A percentile compares a stretch with the other conserved stretches of the same genome.
Evolutionary conservation across 371 early-diverging fungal species (phyloP).

Genomic region (Blastocladiella emersonii): DNA sequence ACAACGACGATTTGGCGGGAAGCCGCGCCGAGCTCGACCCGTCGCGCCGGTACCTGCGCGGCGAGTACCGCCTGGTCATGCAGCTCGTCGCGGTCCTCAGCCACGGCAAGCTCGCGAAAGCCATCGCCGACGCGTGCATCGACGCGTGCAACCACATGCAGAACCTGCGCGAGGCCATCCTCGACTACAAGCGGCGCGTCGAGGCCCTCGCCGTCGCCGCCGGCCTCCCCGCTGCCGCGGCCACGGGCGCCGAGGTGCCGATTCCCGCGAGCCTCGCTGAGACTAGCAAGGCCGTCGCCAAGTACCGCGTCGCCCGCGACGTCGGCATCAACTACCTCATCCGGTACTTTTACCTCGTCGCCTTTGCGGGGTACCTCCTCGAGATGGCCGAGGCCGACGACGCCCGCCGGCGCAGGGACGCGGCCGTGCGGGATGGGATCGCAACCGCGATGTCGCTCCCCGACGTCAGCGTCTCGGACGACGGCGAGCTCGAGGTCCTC

Average conservation of each 20-base stretch:
- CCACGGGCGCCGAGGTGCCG: no score
- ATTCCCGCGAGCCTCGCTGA: slow-evolving; percentile 12
- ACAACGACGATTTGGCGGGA: background rate
- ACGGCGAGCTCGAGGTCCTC: slow-evolving; percentile 8
- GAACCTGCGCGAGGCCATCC: slow-evolving; percentile 52
- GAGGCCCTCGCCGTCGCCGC: background rate
- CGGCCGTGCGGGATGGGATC: background rate
- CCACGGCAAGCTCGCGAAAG: slow-evolving; percentile 51
- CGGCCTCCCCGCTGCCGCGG: background rate
- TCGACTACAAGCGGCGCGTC: slow-evolving; percentile 43
- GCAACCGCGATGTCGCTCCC: no score
- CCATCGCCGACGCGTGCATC: slow-evolving; percentile 51
- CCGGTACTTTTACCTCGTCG: slow-evolving; percentile 55
- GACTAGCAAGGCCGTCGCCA: slow-evolving; percentile 19
- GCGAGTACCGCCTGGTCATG: slow-evolving; percentile 50
- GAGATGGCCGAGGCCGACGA: slow-evolving; percentile 29
- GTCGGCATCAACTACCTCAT: slow-evolving; percentile 46
- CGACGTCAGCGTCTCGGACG: slow-evolving; percentile 4
- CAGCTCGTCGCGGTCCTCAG: slow-evolving; percentile 50
- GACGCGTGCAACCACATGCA: slow-evolving; percentile 63
- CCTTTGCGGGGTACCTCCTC: slow-evolving; percentile 54
- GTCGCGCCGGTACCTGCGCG: slow-evolving; percentile 27
- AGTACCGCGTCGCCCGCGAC: slow-evolving; percentile 27
- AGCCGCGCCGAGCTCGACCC: background rate
- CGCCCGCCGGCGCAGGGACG: slow-evolving; percentile 1